phyloP scores from a whole-genome alignment of 768 basidiomycete genomes.

The Calvatia gigantea region DNA sequence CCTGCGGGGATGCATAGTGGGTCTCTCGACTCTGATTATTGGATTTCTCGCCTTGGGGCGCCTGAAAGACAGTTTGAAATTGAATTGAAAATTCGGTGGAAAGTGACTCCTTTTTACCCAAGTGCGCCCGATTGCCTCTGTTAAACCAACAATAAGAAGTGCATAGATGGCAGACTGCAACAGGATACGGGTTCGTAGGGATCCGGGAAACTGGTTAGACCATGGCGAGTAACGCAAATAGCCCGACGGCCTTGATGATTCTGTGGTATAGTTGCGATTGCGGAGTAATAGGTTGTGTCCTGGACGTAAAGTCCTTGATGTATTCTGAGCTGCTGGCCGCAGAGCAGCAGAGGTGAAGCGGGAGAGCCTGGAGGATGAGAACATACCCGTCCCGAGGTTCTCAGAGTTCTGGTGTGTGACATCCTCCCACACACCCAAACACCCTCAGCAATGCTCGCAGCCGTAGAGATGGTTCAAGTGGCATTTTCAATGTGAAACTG shows the following conservation, averaged over 20 bases:
- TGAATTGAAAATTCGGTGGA: neutral
- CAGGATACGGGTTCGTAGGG: constrained; percentile 26
- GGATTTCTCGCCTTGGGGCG: constrained; percentile 4
- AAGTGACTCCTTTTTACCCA: constrained; percentile 13
- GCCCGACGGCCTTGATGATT: neutral
- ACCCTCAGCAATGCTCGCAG: too few relatives aligned
- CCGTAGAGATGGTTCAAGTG: too few relatives aligned
- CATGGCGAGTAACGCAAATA: constrained; percentile 35
- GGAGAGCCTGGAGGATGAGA: constrained; percentile 12
- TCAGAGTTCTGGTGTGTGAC: too few relatives aligned
- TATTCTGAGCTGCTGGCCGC: neutral
- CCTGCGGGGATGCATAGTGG: constrained; percentile 43
- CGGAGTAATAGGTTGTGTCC: too few relatives aligned
- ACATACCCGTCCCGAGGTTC: constrained; percentile 1
- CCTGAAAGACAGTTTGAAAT: constrained; percentile 8
- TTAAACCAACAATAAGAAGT: constrained; percentile 27
- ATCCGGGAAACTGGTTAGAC: constrained; percentile 34
- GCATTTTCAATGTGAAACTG: too few relatives aligned
- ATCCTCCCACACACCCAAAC: too few relatives aligned
- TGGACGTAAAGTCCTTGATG: neutral
- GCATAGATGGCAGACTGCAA: constrained; percentile 36
- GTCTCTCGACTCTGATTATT: constrained; percentile 10
- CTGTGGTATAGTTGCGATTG: constrained; percentile 5
- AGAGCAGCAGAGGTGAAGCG: neutral
- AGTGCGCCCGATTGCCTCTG: constrained; percentile 24